A percentile compares a stretch with the other conserved stretches of the same genome.
Evolutionary conservation across 371 early-diverging fungal genomes (phyloP).

Genomic region (Fennellomyces sp.): DNA sequence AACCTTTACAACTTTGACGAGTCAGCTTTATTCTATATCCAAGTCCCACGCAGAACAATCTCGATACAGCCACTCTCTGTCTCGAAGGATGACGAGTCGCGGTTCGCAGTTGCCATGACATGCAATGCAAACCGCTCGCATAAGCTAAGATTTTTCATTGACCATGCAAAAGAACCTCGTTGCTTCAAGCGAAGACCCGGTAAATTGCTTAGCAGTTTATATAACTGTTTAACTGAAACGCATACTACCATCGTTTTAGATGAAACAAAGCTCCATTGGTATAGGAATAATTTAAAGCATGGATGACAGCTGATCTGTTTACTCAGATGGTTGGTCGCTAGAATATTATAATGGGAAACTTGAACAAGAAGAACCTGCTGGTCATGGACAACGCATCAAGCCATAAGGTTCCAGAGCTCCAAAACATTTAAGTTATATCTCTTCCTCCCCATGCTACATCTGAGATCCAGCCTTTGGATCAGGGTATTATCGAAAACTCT

Average conservation of each 20-base stretch:
- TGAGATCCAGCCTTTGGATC: conserved; percentile 17
- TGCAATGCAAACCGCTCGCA: conserved; percentile 9
- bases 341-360: conserved; percentile 3
- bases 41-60: conserved; percentile 12
- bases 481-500: conserved; percentile 14
- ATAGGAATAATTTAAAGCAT: conserved; percentile 10
- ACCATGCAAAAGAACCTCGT: not conserved
- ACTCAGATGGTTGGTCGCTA: not conserved
- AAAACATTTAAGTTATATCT: conserved; percentile 1
- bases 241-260: too few species aligned
- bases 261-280: too few species aligned
- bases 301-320: conserved; percentile 7
- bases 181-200: conserved; percentile 3
- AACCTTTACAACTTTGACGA: conserved; percentile 15
- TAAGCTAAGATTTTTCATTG: conserved; percentile 5
- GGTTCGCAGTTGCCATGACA: not conserved
- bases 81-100: conserved; percentile 6
- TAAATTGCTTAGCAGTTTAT: not conserved
- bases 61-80: conserved; percentile 3
- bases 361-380: conserved; percentile 5
- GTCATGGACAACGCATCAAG: conserved; percentile 9
- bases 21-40: conserved; percentile 17
- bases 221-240: not conserved
- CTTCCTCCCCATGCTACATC: conserved; percentile 21
- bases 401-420: not conserved